Percentiles rank a stretch among this genome's conserved stretches.
Conservation (phyloP, 257 asterid species). For the Buddleja alternifolia region DNA sequence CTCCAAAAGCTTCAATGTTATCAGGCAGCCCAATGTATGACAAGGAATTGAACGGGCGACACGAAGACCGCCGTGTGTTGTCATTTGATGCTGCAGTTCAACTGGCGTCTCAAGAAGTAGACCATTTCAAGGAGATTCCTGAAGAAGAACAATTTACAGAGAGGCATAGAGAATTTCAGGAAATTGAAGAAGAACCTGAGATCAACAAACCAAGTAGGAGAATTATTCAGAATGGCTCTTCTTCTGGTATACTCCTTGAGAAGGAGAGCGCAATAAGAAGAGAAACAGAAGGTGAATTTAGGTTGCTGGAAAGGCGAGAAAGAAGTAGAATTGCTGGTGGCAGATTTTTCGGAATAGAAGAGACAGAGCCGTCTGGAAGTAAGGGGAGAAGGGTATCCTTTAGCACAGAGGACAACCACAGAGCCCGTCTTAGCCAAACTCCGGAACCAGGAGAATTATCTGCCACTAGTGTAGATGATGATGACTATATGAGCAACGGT, state of each 20-base stretch:
- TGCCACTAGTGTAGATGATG: constrained; percentile 66
- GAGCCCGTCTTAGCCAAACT: constrained; percentile 48
- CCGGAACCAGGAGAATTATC: constrained; percentile 63
- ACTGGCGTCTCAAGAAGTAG: constrained; percentile 67
- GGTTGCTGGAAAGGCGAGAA: constrained; percentile 84
- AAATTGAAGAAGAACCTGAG: constrained; percentile 74
- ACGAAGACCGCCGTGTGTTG: constrained; percentile 45
- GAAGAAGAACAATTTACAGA: constrained; percentile 48
- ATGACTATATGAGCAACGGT: constrained; percentile 71
- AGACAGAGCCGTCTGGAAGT: constrained; percentile 66
- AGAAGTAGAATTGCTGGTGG: constrained; percentile 68
- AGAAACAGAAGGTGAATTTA: constrained; percentile 90
- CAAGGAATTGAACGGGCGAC: constrained; percentile 47
- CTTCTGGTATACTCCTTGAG: constrained; percentile 46
- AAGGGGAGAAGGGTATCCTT: constrained; percentile 81
- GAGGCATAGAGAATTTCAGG: constrained; percentile 43
- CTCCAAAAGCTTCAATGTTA: constrained; percentile 58
- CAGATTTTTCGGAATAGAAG: constrained; percentile 80
- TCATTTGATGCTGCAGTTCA: constrained; percentile 86
- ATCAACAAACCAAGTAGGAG: constrained; percentile 31
- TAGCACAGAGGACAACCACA: constrained; percentile 63
- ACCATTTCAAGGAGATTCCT: constrained; percentile 59
- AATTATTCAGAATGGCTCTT: constrained; percentile 49
- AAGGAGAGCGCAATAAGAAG: constrained; percentile 89
- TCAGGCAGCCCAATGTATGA: constrained; percentile 58